Evolutionary conservation across 495 filamentous ascomycete species (phyloP), one percentile per base, ranked within the genome.

Genomic region (Xylaria bambusicola): DNA sequence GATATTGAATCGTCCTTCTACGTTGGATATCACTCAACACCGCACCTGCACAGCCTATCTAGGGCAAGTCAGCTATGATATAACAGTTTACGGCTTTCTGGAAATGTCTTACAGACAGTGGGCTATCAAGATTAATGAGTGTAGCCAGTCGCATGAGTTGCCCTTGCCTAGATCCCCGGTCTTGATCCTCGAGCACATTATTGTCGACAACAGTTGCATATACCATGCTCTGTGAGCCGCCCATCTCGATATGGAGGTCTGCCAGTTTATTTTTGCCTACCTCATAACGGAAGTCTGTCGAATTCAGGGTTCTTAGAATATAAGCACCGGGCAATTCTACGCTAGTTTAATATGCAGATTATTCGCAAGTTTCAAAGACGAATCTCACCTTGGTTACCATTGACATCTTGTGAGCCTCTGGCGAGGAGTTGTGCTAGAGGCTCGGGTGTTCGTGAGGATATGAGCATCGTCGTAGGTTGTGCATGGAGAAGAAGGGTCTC

Each of bases 11-110:
- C 12, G 85, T 78, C 71, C 82, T 84, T 53, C 87, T 83, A 55
- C 91, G 82, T 65, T 91, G 86, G 10, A 98, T 66, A 59, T 95
- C 92, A 3, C 82, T 82, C 33, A 98, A 77, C 15, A 98, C 75
- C 15, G 92, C 93, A 29, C 95, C 92, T 31, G 88, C 88, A 67
- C 94, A 98, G 0, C 93, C 91, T 33, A 81, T 65, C 72, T 74
- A 20, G 10, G 5, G 12, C 2, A 47, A 1, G 58, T 67, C 41
- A 69, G 62, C 53, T 36, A 41, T 0, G 29, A 40, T 4, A 0
- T 12, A 23, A 12, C 35, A n/a, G n/a, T n/a, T 12, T 3, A 45
- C 10, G n/a, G 41, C 45, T 1, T 33, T 23, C 4, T 31, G 20
- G 3, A 4, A 35, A n/a, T 45, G 6, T 31, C 36, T 62, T 63